phyloP scores from a whole-genome alignment of 1,139 yeast genomes.

The Yamadazyma jaroonii region DNA sequence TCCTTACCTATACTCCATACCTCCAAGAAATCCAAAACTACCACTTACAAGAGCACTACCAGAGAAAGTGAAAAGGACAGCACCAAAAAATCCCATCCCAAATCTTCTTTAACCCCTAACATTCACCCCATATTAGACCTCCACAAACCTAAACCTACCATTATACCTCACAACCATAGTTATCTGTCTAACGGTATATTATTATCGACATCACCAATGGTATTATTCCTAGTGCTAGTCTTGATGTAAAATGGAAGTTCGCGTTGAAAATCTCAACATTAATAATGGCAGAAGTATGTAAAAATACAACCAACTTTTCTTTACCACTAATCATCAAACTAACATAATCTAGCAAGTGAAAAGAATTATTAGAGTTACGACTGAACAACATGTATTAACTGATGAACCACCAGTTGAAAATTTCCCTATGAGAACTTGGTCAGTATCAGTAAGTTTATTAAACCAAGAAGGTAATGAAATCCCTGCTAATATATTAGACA shows the following conservation, averaged over 20 bases:
- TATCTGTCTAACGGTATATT: slow-evolving; percentile 2
- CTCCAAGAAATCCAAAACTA: too few relatives aligned
- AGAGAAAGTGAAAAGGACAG: too few relatives aligned
- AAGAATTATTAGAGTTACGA: slow-evolving; percentile 85
- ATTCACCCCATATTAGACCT: background rate
- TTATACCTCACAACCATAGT: background rate
- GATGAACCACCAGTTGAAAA: slow-evolving; percentile 88
- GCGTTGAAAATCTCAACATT: slow-evolving; percentile 6
- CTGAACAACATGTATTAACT: slow-evolving; percentile 78
- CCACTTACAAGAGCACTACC: too few relatives aligned
- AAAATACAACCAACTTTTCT: background rate
- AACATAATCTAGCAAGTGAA: slow-evolving; percentile 47
- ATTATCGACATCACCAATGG: slow-evolving; percentile 4
- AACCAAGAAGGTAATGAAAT: slow-evolving; percentile 80
- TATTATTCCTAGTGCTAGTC: slow-evolving; percentile 3
- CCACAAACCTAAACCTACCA: too few relatives aligned
- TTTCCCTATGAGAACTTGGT: slow-evolving; percentile 97
- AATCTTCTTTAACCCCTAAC: background rate
- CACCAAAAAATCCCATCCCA: background rate
- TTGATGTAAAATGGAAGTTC: slow-evolving; percentile 1
- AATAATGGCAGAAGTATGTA: slow-evolving; percentile 17
- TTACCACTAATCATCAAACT: background rate
- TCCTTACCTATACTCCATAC: too few relatives aligned
- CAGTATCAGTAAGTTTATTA: slow-evolving; percentile 69
- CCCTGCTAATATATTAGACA: slow-evolving; percentile 87